Evolutionary conservation across 306 rosid genomes (phyloP).

Genomic region (Arachis hypogaea): DNA sequence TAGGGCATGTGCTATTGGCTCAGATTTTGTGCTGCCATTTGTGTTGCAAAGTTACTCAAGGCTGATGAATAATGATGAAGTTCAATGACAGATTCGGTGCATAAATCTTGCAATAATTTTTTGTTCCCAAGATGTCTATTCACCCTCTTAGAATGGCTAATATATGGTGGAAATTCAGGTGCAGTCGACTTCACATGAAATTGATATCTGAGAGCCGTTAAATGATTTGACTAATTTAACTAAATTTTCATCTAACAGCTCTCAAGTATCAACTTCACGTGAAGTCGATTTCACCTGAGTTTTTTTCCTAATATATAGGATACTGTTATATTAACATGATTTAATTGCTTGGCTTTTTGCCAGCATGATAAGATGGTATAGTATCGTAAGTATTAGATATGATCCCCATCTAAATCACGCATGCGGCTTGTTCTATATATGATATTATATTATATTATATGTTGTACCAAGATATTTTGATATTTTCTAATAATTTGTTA

Average conservation of each 20-base stretch:
- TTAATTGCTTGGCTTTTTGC: constrained; percentile 41
- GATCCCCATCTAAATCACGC: constrained; percentile 31
- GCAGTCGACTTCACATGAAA: no score
- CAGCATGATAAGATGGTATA: constrained; percentile 42
- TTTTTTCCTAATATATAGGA: not conserved
- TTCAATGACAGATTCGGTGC: constrained; percentile 27
- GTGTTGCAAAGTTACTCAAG: constrained; percentile 22
- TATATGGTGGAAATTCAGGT: no score
- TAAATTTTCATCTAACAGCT: no score
- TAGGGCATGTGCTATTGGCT: not conserved
- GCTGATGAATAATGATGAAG: constrained; percentile 16
- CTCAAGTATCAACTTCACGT: no score
- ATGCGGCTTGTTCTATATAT: constrained; percentile 6
- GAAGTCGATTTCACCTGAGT: no score
- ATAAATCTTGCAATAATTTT: constrained; percentile 43
- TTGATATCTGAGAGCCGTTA: no score
- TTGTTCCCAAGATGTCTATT: constrained; percentile 43
- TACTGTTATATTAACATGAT: not conserved
- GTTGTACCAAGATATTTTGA: constrained; percentile 35
- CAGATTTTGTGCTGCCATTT: constrained; percentile 16
- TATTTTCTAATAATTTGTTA: constrained; percentile 5
- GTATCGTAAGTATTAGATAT: not conserved
- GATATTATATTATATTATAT: not conserved
- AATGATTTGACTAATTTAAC: no score
- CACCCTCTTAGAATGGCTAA: constrained; percentile 21